Conservation (phyloP, 805 yeast species). For the Komagataella pseudopastoris region DNA sequence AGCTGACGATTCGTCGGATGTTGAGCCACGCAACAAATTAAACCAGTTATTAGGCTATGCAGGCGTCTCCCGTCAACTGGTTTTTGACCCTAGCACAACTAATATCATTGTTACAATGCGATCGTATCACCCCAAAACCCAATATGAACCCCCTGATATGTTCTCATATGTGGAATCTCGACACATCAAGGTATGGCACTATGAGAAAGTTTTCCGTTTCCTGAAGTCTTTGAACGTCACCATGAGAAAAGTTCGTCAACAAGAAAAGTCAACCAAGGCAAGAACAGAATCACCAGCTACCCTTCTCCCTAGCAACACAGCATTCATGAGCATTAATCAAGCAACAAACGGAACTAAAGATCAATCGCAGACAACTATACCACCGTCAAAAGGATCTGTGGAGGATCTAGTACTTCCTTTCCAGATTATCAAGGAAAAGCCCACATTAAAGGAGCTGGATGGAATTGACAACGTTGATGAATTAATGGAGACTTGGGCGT, state of each 20-base stretch:
- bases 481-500: conserved; percentile 61
- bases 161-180: conserved; percentile 29
- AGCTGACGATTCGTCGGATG: conserved; percentile 19
- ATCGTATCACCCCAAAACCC: conserved; percentile 20
- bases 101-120: conserved; percentile 37
- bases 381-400: conserved; percentile 3
- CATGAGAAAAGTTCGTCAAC: conserved; percentile 20
- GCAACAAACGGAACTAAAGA: not conserved
- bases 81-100: conserved; percentile 26
- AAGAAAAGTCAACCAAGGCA: conserved; percentile 6
- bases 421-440: conserved; percentile 11
- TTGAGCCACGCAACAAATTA: conserved; percentile 25
- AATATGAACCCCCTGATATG: conserved; percentile 29
- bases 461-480: conserved; percentile 18
- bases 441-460: conserved; percentile 12
- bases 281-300: not conserved
- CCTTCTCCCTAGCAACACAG: not conserved
- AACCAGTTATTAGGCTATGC: conserved; percentile 28
- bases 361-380: not conserved
- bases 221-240: conserved; percentile 34
- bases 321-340: not conserved
- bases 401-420: conserved; percentile 20
- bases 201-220: conserved; percentile 41
- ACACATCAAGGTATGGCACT: conserved; percentile 46
- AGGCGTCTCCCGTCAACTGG: conserved; percentile 30